Conservation (phyloP, 2,329 filamentous ascomycete species). For the Exophiala phaeomuriformis region DNA sequence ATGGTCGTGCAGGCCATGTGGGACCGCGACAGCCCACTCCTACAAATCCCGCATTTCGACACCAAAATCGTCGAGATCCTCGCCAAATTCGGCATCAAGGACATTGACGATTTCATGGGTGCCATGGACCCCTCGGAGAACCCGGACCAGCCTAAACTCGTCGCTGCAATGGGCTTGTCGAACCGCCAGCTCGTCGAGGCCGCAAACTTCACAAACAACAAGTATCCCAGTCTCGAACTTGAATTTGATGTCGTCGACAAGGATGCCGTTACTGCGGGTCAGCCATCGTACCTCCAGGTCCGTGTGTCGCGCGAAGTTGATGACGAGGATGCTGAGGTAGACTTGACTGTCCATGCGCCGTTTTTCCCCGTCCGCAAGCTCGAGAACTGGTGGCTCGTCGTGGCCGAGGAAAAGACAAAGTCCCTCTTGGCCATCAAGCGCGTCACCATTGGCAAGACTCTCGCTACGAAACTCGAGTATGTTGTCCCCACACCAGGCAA, state of each 20-base stretch:
- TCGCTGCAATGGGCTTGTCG: slow-evolving; percentile 66
- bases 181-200: slow-evolving; percentile 79
- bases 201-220: slow-evolving; percentile 91
- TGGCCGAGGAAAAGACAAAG: slow-evolving; percentile 85
- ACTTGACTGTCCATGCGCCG: slow-evolving; percentile 82
- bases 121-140: slow-evolving; percentile 96
- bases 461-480: slow-evolving; percentile 78
- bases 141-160: slow-evolving; percentile 65
- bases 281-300: slow-evolving; percentile 74
- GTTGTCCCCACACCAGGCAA: slow-evolving; percentile 76
- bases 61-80: slow-evolving; percentile 57
- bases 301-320: slow-evolving; percentile 63
- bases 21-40: slow-evolving; percentile 93
- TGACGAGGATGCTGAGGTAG: slow-evolving; percentile 47
- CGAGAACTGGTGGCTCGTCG: slow-evolving; percentile 98
- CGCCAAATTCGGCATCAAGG: slow-evolving; percentile 59
- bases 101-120: slow-evolving; percentile 97
- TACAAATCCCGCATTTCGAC: slow-evolving; percentile 94
- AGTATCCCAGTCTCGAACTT: slow-evolving; percentile 90
- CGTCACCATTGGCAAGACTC: slow-evolving; percentile 67
- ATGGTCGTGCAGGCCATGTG: slow-evolving; percentile 99
- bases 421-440: slow-evolving; percentile 88
- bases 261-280: slow-evolving; percentile 70
- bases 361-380: slow-evolving; percentile 90
- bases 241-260: slow-evolving; percentile 79